Base-by-base conservation (phyloP, 1,284 basidiomycete genomes). In the Boletellus deceptivus region DNA sequence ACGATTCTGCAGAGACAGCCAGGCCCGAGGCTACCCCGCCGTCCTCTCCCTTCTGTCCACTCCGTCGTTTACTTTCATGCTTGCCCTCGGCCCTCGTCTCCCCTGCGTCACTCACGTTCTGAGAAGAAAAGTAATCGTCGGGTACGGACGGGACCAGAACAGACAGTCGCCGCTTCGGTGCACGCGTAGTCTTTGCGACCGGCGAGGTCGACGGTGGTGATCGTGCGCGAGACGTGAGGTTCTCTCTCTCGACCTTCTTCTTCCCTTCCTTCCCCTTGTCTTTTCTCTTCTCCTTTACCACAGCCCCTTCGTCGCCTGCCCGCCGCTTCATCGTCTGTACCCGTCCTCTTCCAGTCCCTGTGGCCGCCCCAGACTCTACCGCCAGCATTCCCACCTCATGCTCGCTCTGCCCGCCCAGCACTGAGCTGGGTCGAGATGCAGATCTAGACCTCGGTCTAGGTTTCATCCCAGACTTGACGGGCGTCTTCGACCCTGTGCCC, bases 401-500 rank as follows among this genome's bases (percentile, higher is more conserved):
- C 4, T 43, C 52, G 27, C 41, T 50, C 20, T 49, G 48, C 6
- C n/a, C 42, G 3, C 20, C 42, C 1, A 29, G 11, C 16, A 24
- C 36, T 10, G 40, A 52, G 35, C 16, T n/a, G 22, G 50, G 33
- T 35, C 18, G 17, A 6, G 48, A 43, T 18, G 27, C 50, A 2
- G 55, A 52, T 17, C 44, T 50, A 1, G 62, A 52, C 14, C 46
- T 61, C 7, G 54, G 54, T 36, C 55, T 54, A 27, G 59, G 56
- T 22, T 58, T 70, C 68, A 70, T 69, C 11, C 55, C 54, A 2
- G 64, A 66, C 37, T 55, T 67, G 47, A 70, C 46, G 11, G 64
- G 64, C 0, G 68, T 64, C 38, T 0, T 18, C 2, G 52, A 53
- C 16, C 31, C 49, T 14, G 20, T 3, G 29, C 37, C 50, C 17